Evolutionary conservation across 2,329 filamentous ascomycete species (phyloP).

Genomic region (Neophaeococcomyces aloes): DNA sequence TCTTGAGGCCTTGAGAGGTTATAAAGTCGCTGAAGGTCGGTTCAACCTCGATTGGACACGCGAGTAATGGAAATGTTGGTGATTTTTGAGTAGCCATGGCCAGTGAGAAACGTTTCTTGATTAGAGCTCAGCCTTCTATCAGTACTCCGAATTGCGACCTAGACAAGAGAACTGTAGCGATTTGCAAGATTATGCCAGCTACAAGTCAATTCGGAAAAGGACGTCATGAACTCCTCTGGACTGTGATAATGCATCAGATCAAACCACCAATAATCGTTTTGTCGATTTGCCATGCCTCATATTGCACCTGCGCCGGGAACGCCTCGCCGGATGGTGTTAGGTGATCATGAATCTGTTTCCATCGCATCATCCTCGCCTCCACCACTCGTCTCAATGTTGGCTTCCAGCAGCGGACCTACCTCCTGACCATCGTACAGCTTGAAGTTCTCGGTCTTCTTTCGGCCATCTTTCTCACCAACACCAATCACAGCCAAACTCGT

Average conservation of each 20-base stretch:
- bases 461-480: slow-evolving; percentile 34
- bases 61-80: slow-evolving; percentile 10
- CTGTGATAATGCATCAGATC: too few relatives aligned
- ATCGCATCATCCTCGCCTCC: slow-evolving; percentile 39
- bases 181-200: too few relatives aligned
- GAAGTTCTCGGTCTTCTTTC: slow-evolving; percentile 63
- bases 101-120: too few relatives aligned
- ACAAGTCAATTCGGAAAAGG: too few relatives aligned
- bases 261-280: too few relatives aligned
- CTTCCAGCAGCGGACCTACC: slow-evolving; percentile 75
- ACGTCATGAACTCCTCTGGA: too few relatives aligned
- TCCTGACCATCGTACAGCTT: slow-evolving; percentile 84
- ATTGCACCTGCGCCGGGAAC: slow-evolving; percentile 14
- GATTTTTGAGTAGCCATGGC: too few relatives aligned
- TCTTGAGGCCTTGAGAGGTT: slow-evolving; percentile 57
- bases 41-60: slow-evolving; percentile 75
- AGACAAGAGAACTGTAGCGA: too few relatives aligned
- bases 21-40: slow-evolving; percentile 62
- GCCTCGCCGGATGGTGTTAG: slow-evolving; percentile 14
- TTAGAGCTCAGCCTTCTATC: too few relatives aligned
- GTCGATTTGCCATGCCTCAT: too few relatives aligned
- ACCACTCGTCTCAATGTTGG: slow-evolving; percentile 39
- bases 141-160: too few relatives aligned
- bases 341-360: slow-evolving; percentile 45
- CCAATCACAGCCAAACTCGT: slow-evolving; percentile 84